Conservation (phyloP, 441 rosid species). For the Arabidopsis lyrata region DNA sequence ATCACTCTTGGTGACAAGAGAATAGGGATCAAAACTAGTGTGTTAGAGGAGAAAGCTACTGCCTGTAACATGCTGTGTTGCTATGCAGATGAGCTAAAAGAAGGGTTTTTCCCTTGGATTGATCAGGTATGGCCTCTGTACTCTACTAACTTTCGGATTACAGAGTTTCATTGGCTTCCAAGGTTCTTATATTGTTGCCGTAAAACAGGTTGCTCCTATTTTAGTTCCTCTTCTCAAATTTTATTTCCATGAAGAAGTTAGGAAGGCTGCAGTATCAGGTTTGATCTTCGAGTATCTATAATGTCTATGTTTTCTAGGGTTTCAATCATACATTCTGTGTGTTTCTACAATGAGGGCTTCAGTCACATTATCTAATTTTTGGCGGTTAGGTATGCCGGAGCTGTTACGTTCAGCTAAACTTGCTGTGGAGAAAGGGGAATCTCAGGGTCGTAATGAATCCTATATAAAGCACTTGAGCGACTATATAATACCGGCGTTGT, state of each 20-base stretch:
- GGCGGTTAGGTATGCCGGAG: conserved; percentile 61
- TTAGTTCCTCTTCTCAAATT: conserved; percentile 76
- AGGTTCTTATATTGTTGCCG: conserved; percentile 19
- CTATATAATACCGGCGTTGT: conserved; percentile 60
- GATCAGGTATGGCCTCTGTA: conserved; percentile 52
- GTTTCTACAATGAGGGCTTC: conserved; percentile 10
- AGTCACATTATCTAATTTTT: background rate
- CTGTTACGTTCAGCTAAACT: conserved; percentile 65
- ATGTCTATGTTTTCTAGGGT: conserved; percentile 18
- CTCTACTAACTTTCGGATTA: conserved; percentile 23
- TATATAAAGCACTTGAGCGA: conserved; percentile 68
- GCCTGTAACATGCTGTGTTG: conserved; percentile 64
- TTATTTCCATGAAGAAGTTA: conserved; percentile 73
- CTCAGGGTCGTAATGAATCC: conserved; percentile 63
- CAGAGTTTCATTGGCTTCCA: conserved; percentile 18
- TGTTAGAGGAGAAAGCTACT: conserved; percentile 64
- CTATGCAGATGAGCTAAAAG: conserved; percentile 62
- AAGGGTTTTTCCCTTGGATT: conserved; percentile 62
- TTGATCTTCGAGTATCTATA: conserved; percentile 15
- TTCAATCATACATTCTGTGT: conserved; percentile 1
- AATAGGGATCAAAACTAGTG: conserved; percentile 56
- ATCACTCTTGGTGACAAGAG: conserved; percentile 72
- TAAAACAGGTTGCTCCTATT: conserved; percentile 62
- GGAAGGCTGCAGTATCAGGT: conserved; percentile 83
- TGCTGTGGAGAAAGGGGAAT: conserved; percentile 67